These are phyloP conservation scores for Dipodascopsis tothii DNA, from an alignment of 805 yeast genomes.

Conservation along the genomic window DNA sequence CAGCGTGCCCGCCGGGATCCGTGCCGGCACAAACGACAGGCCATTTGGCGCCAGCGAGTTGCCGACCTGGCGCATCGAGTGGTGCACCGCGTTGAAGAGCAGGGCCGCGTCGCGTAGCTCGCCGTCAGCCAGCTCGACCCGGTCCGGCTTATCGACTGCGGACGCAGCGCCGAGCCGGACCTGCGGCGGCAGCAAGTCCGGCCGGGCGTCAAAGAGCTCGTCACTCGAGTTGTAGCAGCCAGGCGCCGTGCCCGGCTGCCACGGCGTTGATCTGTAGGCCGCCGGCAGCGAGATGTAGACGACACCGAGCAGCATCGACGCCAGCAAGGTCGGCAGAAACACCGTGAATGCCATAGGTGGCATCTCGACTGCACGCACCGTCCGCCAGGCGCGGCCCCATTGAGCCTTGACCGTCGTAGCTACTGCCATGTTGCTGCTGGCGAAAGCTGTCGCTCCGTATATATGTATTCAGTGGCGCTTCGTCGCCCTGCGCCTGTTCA, in stretches of 20 bases:
- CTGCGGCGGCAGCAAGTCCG: neutral
- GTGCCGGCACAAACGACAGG: slow-evolving; percentile 50
- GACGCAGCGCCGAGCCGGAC: neutral
- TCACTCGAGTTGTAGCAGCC: neutral
- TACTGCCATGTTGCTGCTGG: no score
- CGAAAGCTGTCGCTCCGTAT: no score
- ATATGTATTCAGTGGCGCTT: no score
- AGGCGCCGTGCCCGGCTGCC: neutral
- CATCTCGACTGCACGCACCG: no score
- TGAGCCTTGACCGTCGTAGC: no score
- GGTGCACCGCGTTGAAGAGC: slow-evolving; percentile 46
- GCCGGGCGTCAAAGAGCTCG: neutral
- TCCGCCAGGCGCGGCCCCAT: no score
- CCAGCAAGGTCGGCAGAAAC: neutral
- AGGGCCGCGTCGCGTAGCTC: neutral
- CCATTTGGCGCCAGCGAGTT: slow-evolving; percentile 47
- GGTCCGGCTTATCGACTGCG: no score
- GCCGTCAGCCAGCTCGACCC: neutral
- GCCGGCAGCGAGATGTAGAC: neutral
- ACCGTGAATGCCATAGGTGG: neutral
- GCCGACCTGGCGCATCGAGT: slow-evolving; percentile 46
- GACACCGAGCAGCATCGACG: neutral
- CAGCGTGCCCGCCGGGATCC: slow-evolving; percentile 51
- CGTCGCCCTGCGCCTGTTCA: no score
- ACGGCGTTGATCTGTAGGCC: neutral